A percentile compares a stretch with the other conserved stretches of the same genome.
Evolutionary conservation across 2,329 filamentous ascomycete genomes (phyloP).

Genomic region (Diaporthe sp.): DNA sequence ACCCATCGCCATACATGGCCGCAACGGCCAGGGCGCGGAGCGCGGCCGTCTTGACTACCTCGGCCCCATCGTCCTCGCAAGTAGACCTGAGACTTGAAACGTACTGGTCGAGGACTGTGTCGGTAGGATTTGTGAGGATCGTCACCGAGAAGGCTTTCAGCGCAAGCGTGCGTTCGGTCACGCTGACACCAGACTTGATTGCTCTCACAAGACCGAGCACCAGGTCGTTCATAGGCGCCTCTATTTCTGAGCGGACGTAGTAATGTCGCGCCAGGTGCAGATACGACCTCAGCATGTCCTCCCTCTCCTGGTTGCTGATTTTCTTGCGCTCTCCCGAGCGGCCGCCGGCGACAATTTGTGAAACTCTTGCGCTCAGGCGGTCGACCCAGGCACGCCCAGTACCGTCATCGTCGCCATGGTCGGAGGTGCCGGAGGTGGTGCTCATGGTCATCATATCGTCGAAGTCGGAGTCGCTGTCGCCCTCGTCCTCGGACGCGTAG

Average conservation of each 20-base stretch:
- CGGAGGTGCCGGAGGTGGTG: slow-evolving; percentile 68
- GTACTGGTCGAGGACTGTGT: slow-evolving; percentile 73
- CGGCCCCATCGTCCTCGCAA: slow-evolving; percentile 77
- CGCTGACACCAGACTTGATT: slow-evolving; percentile 74
- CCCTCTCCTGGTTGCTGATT: slow-evolving; percentile 77
- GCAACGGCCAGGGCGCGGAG: slow-evolving; percentile 80
- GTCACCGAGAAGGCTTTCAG: slow-evolving; percentile 79
- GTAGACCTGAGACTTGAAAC: slow-evolving; percentile 67
- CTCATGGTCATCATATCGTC: slow-evolving; percentile 59
- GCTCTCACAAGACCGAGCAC: slow-evolving; percentile 75
- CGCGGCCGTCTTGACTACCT: slow-evolving; percentile 74
- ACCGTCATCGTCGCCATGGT: slow-evolving; percentile 70
- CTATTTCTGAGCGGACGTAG: slow-evolving; percentile 72
- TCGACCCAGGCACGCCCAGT: slow-evolving; percentile 65
- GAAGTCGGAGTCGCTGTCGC: slow-evolving; percentile 61
- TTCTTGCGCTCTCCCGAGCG: slow-evolving; percentile 73
- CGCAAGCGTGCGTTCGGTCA: slow-evolving; percentile 76
- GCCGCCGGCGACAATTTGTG: slow-evolving; percentile 63
- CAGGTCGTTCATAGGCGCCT: slow-evolving; percentile 68
- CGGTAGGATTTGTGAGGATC: slow-evolving; percentile 72
- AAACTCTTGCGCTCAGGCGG: slow-evolving; percentile 72
- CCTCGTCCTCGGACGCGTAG: slow-evolving; percentile 72
- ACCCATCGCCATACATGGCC: slow-evolving; percentile 80
- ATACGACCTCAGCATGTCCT: slow-evolving; percentile 71
- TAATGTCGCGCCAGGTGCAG: slow-evolving; percentile 74